A percentile compares a stretch with the other conserved stretches of the same genome.
These are phyloP conservation scores for Pichia cephalocereana DNA, from an alignment of 805 yeast species.

Conservation along the genomic window DNA sequence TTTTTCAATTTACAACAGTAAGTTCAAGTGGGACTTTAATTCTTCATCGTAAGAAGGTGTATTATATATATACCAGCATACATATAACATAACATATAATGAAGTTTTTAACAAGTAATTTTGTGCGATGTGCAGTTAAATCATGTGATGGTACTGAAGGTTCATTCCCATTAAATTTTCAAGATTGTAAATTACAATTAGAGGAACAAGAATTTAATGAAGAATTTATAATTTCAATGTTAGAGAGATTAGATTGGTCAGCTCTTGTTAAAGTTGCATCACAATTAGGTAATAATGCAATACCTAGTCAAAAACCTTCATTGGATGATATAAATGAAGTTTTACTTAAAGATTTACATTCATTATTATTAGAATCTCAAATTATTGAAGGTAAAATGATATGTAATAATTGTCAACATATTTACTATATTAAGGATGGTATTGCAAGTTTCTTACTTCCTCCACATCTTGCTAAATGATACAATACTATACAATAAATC, in stretches of 20 bases:
- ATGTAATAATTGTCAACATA: constrained; percentile 78
- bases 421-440: constrained; percentile 83
- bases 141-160: constrained; percentile 64
- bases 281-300: constrained; percentile 57
- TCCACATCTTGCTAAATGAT: constrained; percentile 66
- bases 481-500: too few species aligned
- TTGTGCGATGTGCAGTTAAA: constrained; percentile 87
- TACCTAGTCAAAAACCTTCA: constrained; percentile 57
- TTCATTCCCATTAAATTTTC: constrained; percentile 72
- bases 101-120: constrained; percentile 95
- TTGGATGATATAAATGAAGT: constrained; percentile 36
- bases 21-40: too few species aligned
- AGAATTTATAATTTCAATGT: constrained; percentile 64
- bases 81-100: constrained; percentile 32
- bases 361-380: constrained; percentile 73
- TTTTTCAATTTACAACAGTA: too few species aligned
- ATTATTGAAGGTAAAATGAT: constrained; percentile 84
- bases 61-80: too few species aligned
- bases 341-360: constrained; percentile 67
- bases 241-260: constrained; percentile 81
- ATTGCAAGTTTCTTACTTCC: constrained; percentile 92
- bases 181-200: constrained; percentile 59
- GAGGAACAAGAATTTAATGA: constrained; percentile 78
- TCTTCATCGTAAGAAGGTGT: too few species aligned
- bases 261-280: constrained; percentile 71